Evolutionary conservation across 768 basidiomycete genomes (phyloP).

Genomic region (Termitomyces sp.): DNA sequence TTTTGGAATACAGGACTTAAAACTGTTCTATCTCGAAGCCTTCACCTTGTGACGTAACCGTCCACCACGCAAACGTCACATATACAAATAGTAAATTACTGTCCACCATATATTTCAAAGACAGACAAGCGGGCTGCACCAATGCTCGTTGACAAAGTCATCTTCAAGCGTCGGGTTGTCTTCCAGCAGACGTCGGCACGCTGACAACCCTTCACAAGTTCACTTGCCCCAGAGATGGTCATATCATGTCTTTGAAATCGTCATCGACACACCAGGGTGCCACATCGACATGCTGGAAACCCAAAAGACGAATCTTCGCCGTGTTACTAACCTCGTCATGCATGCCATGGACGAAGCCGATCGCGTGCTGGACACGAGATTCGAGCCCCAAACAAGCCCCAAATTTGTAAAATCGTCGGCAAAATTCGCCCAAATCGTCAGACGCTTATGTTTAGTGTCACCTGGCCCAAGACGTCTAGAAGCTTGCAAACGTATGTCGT

Average conservation of each 20-base stretch:
- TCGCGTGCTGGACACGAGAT: constrained; percentile 99
- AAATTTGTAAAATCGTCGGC: constrained; percentile 96
- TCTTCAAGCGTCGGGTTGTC: too few species aligned
- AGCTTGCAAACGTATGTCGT: constrained; percentile 75
- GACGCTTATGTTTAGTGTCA: constrained; percentile 98
- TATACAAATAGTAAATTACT: too few species aligned
- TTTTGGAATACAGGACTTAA: too few species aligned
- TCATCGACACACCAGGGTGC: constrained; percentile 99
- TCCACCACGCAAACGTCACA: too few species aligned
- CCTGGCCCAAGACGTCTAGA: constrained; percentile 99
- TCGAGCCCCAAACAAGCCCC: constrained; percentile 51
- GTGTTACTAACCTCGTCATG: constrained; percentile 67
- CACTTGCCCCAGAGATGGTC: constrained; percentile 78
- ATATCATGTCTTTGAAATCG: constrained; percentile 95
- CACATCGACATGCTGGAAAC: constrained; percentile 98
- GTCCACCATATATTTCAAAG: too few species aligned
- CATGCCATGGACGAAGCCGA: constrained; percentile 98
- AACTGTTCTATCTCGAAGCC: too few species aligned
- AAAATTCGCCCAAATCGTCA: too few species aligned
- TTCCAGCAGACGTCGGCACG: too few species aligned
- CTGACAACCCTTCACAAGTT: too few species aligned
- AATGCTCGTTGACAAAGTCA: too few species aligned
- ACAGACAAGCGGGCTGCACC: too few species aligned
- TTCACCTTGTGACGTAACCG: too few species aligned
- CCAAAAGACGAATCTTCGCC: constrained; percentile 92